Conservation (phyloP, 1,284 basidiomycete genomes). For the Agroathelia rolfsii region DNA sequence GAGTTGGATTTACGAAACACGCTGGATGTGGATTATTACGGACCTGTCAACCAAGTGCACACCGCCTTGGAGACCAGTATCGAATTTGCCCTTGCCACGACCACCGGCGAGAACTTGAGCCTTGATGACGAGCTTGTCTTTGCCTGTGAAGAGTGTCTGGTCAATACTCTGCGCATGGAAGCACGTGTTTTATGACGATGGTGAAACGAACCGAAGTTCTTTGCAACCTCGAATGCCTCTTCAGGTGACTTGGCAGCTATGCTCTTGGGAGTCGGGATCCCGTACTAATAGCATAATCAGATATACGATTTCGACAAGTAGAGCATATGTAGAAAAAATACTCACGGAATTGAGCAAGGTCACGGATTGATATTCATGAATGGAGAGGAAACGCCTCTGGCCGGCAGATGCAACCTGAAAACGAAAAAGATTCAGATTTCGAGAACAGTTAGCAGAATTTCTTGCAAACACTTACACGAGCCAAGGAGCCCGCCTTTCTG, state of each 20-base stretch:
- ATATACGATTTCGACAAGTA: neutral
- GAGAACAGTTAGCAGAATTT: slow-evolving; percentile 1
- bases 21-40: slow-evolving; percentile 17
- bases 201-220: slow-evolving; percentile 63
- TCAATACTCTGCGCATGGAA: slow-evolving; percentile 1
- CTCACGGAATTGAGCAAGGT: slow-evolving; percentile 85
- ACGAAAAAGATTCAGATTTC: slow-evolving; percentile 6
- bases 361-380: slow-evolving; percentile 98
- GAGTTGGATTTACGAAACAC: slow-evolving; percentile 1
- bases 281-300: slow-evolving; percentile 57
- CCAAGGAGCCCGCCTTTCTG: slow-evolving; percentile 48
- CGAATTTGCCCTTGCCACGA: slow-evolving; percentile 96
- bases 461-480: slow-evolving; percentile 38
- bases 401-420: slow-evolving; percentile 54
- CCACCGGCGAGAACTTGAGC: slow-evolving; percentile 98
- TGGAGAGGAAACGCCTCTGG: slow-evolving; percentile 91
- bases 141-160: slow-evolving; percentile 31
- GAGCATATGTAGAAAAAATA: slow-evolving; percentile 7
- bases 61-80: slow-evolving; percentile 94
- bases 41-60: slow-evolving; percentile 92
- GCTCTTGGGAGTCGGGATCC: slow-evolving; percentile 92
- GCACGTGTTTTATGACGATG: too few species aligned
- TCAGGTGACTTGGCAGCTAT: slow-evolving; percentile 80
- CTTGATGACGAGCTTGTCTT: slow-evolving; percentile 83
- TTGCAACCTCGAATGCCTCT: slow-evolving; percentile 86